Conservation (phyloP, 2,329 filamentous ascomycete species). For the Talaromyces albobiverticillius region DNA sequence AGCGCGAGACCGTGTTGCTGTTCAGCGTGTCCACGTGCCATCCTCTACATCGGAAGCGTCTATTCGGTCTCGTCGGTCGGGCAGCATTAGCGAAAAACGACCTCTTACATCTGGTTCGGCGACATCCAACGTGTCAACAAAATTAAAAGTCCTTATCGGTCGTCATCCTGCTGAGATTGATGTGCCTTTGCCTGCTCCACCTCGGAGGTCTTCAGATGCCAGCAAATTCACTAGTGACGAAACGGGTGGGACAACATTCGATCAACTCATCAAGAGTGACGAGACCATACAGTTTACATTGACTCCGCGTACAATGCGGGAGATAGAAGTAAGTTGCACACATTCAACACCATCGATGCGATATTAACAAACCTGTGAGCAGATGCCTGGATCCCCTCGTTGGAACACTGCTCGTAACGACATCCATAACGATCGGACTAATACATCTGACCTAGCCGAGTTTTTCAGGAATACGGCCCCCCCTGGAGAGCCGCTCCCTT, state of each 20-base stretch:
- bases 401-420: slow-evolving; percentile 27
- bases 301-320: slow-evolving; percentile 74
- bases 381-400: slow-evolving; percentile 34
- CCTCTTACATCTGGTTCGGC: slow-evolving; percentile 39
- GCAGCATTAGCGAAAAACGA: slow-evolving; percentile 38
- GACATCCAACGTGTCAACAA: slow-evolving; percentile 39
- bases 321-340: slow-evolving; percentile 63
- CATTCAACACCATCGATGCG: neutral
- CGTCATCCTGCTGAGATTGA: slow-evolving; percentile 23
- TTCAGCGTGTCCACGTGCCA: slow-evolving; percentile 36
- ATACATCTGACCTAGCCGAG: slow-evolving; percentile 36
- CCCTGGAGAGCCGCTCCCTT: slow-evolving; percentile 24
- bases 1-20: slow-evolving; percentile 36
- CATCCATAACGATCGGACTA: slow-evolving; percentile 18
- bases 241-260: slow-evolving; percentile 64
- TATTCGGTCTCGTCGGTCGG: slow-evolving; percentile 34
- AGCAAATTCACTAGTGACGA: slow-evolving; percentile 29
- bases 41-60: slow-evolving; percentile 28
- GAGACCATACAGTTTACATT: slow-evolving; percentile 80
- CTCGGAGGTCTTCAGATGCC: slow-evolving; percentile 37
- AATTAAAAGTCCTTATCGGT: slow-evolving; percentile 42
- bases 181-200: slow-evolving; percentile 27
- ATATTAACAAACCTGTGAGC: slow-evolving; percentile 9
- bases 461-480: slow-evolving; percentile 37
- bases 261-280: slow-evolving; percentile 76